Base-by-base conservation (phyloP, 805 yeast species). In the Starmerella etchellsii region DNA sequence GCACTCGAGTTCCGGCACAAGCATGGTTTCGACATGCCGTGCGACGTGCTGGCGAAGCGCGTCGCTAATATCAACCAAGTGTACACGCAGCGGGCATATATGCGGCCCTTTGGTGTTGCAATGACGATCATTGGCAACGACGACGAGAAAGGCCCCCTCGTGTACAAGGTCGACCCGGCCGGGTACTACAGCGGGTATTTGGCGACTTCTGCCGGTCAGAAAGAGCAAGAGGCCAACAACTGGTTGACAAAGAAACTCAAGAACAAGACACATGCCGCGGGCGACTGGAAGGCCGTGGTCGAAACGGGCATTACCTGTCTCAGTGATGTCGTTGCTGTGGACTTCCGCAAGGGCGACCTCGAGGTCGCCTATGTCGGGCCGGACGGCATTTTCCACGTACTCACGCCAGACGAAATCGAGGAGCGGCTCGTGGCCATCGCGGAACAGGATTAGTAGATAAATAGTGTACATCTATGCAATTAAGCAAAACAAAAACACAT, bases 21-120 rank as follows among this genome's bases (percentile, higher is more conserved):
- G 59, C 82, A 83, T 61, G 98, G 98, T 31, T 91, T 85, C 59
- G 95, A 83, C 58, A 87, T 91, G 84, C 97, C 97, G 2, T 83
- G 82, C 48, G 95, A 84, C 57, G 83, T 81, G 22, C 67, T 87
- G 54, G 82, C 95, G 31, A 88, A 88, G 66, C 73, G 96, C 60
- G 79, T 91, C 81, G 97, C 97, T 41, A 91, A 91, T 60, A 66
- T 85, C 57, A 81, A 94, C 37, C 98, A 91, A 67, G 74, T 91
- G 48, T 91, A 85, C 63, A 91, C 98, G 31, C 98, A 91, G 65
- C 73, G 96, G 58, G 97, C 97, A 10, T 88, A 88, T 63, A 91
- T 91, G 97, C 76, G 98, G 63, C 98, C 98, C 21, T 69, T 85
- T 51, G 98, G 98, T 29, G 95, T 88, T 44, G 83, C 94, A 23